A percentile compares a stretch with the other conserved stretches of the same genome.
Conservation (phyloP, 164 flowering plant genomes). For the grape (Vitis vinifera) region DNA sequence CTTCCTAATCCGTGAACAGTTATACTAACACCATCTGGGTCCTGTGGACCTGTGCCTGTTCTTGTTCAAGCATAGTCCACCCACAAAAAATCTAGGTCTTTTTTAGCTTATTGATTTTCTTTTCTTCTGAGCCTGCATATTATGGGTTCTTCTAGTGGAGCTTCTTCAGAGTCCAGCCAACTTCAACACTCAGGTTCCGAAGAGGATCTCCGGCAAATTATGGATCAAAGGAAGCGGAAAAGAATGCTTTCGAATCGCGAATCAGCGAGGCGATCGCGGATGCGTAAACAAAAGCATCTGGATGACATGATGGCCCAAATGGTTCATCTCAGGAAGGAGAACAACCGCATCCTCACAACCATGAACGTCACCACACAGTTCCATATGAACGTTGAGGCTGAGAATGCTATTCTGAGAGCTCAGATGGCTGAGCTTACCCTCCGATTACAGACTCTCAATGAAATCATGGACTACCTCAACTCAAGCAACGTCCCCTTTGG, state of each 20-base stretch:
- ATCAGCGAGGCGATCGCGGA: constrained; percentile 42
- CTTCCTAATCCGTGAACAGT: too few species aligned
- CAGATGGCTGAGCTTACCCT: constrained; percentile 37
- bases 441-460: constrained; percentile 32
- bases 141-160: constrained; percentile 26
- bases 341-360: constrained; percentile 24
- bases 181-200: constrained; percentile 21
- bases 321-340: constrained; percentile 25
- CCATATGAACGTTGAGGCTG: constrained; percentile 28
- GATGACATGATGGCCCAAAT: constrained; percentile 29
- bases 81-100: too few species aligned
- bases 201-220: constrained; percentile 13
- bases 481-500: neutral
- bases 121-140: neutral
- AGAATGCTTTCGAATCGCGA: constrained; percentile 48
- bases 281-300: constrained; percentile 45
- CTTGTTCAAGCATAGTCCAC: neutral
- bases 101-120: neutral
- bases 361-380: constrained; percentile 27
- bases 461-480: constrained; percentile 21
- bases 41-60: neutral
- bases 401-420: constrained; percentile 36
- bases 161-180: constrained; percentile 11
- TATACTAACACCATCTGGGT: constrained; percentile 1
- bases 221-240: constrained; percentile 44